Conservation (phyloP, 345 rosid genomes). For the Litchi chinensis region DNA sequence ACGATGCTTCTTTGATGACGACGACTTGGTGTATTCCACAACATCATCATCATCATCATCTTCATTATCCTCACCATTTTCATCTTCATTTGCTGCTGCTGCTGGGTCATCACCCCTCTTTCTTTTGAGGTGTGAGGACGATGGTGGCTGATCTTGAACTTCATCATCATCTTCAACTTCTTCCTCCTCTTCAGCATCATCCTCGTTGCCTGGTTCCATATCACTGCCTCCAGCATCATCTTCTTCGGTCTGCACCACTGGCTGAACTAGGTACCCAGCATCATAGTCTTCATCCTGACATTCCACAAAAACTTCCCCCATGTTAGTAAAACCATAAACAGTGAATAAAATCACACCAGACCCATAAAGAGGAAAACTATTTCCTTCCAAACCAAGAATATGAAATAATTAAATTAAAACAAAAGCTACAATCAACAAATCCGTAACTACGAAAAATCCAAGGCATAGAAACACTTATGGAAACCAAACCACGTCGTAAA, state of each 20-base stretch:
- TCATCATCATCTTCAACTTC: conserved; percentile 50
- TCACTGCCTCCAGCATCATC: conserved; percentile 51
- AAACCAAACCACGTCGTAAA: background rate
- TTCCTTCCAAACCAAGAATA: background rate
- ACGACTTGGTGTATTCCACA: conserved; percentile 27
- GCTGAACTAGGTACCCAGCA: conserved; percentile 64
- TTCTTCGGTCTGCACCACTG: conserved; percentile 52
- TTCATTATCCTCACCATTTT: background rate
- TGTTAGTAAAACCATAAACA: background rate
- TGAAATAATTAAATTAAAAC: background rate
- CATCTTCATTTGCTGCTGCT: conserved; percentile 12
- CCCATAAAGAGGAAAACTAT: background rate
- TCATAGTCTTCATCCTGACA: conserved; percentile 67
- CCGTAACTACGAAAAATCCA: too few relatives aligned
- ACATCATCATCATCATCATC: conserved; percentile 33
- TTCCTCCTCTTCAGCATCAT: conserved; percentile 51
- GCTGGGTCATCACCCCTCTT: conserved; percentile 43
- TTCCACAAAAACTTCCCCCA: background rate
- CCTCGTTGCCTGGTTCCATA: conserved; percentile 49
- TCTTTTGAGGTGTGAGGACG: conserved; percentile 55
- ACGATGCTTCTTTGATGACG: conserved; percentile 47
- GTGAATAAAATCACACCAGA: background rate
- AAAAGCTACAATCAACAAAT: background rate
- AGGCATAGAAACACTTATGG: background rate
- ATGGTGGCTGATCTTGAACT: conserved; percentile 30